A percentile compares a stretch with the other conserved stretches of the same genome.
These are phyloP conservation scores for Bryum argenteum DNA, from an alignment of 225 moss, liverwort and hornwort genomes.

Conservation along the genomic window DNA sequence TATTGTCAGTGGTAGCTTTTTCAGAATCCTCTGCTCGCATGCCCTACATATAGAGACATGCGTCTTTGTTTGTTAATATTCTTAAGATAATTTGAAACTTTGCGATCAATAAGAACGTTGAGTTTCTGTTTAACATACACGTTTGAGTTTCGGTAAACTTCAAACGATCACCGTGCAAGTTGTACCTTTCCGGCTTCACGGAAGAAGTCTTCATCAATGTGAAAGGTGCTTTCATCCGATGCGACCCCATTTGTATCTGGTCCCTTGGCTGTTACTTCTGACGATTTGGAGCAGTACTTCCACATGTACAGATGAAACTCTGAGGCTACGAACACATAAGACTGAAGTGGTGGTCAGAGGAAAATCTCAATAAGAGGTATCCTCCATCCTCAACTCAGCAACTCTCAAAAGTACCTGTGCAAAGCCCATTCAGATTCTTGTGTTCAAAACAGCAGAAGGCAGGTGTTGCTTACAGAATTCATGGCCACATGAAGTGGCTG, in stretches of 20 bases:
- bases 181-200: conserved; percentile 47
- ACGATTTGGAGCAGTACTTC: conserved; percentile 52
- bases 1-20: conserved; percentile 53
- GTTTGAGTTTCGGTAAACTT: neutral
- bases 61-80: conserved; percentile 10
- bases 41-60: conserved; percentile 17
- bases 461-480: conserved; percentile 72
- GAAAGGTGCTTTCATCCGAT: conserved; percentile 57
- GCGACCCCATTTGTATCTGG: conserved; percentile 28
- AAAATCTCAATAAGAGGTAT: neutral
- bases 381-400: neutral
- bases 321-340: conserved; percentile 78
- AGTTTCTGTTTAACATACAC: neutral
- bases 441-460: neutral
- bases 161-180: conserved; percentile 7
- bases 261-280: conserved; percentile 18
- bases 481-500: conserved; percentile 72
- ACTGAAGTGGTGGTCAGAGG: conserved; percentile 59
- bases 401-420: neutral
- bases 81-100: neutral
- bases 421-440: neutral
- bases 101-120: conserved; percentile 10
- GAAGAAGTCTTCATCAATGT: conserved; percentile 63
- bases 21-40: conserved; percentile 36
- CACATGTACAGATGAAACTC: conserved; percentile 72